These are phyloP conservation scores for Margaritispora aquatica DNA, from an alignment of 495 filamentous ascomycete species.

Conservation along the genomic window DNA sequence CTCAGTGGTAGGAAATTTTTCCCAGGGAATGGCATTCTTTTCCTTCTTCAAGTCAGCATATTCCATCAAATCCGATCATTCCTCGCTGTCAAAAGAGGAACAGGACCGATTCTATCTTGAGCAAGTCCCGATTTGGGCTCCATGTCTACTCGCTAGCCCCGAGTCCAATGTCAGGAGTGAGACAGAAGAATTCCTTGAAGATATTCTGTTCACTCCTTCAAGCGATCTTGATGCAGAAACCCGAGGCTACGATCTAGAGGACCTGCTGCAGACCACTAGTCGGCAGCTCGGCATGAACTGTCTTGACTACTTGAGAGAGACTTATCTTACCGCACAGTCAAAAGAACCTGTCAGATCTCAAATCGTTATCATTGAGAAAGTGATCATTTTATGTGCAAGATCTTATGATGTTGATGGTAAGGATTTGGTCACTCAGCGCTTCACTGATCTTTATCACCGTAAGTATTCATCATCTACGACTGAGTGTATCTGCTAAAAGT, in stretches of 20 bases:
- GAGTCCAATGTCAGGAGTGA: constrained; percentile 14
- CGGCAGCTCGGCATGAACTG: constrained; percentile 36
- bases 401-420: constrained; percentile 27
- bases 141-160: constrained; percentile 40
- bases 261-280: constrained; percentile 2
- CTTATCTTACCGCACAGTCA: constrained; percentile 34
- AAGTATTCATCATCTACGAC: constrained; percentile 27
- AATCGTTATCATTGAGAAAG: constrained; percentile 32
- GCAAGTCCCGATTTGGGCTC: constrained; percentile 57
- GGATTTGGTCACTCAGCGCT: constrained; percentile 30
- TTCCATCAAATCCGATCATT: constrained; percentile 28
- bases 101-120: constrained; percentile 43
- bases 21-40: too few relatives aligned
- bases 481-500: constrained; percentile 7
- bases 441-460: constrained; percentile 35
- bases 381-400: constrained; percentile 34
- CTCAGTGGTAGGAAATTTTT: constrained; percentile 51
- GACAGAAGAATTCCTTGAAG: constrained; percentile 17
- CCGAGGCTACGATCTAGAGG: background rate
- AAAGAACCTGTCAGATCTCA: constrained; percentile 35
- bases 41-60: constrained; percentile 50
- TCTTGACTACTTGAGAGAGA: constrained; percentile 40
- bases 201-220: constrained; percentile 5
- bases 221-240: background rate
- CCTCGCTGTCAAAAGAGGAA: constrained; percentile 30